These are phyloP conservation scores for Juncus inflexus DNA, from an alignment of 176 grass and related monocot species.

Conservation along the genomic window DNA sequence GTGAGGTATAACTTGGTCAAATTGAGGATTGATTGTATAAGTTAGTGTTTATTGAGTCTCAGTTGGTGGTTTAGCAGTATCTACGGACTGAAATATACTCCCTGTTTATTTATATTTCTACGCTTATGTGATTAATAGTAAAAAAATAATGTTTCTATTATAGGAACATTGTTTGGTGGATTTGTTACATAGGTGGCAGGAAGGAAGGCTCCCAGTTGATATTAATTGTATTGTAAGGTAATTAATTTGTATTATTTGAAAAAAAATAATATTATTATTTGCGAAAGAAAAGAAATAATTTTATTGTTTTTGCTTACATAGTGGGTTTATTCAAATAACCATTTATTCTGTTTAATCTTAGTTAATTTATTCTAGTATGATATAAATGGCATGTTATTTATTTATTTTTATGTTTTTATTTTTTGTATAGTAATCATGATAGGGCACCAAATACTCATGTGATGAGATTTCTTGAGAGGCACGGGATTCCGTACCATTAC, in stretches of 20 bases:
- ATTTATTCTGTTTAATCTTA: no score
- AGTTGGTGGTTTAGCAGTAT: no score
- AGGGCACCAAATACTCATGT: slow-evolving; percentile 68
- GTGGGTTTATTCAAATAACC: no score
- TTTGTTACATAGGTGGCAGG: slow-evolving; percentile 71
- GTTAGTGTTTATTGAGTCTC: no score
- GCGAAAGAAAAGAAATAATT: no score
- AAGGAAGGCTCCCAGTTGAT: slow-evolving; percentile 70
- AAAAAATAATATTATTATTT: not conserved
- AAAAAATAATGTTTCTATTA: slow-evolving; percentile 5
- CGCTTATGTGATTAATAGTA: not conserved
- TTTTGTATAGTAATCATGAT: slow-evolving; percentile 62
- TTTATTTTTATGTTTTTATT: no score
- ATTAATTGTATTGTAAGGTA: slow-evolving; percentile 81
- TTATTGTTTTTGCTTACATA: no score
- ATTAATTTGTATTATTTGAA: not conserved
- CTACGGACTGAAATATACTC: not conserved
- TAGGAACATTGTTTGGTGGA: slow-evolving; percentile 87
- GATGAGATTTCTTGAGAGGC: slow-evolving; percentile 65
- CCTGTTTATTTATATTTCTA: not conserved
- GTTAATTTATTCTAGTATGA: no score
- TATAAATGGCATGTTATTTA: no score
- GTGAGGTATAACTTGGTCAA: no score
- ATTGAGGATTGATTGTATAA: no score
- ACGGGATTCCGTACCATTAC: slow-evolving; percentile 83